Conservation (phyloP, 2,329 filamentous ascomycete species). For the Pseudomassariella vexata region DNA sequence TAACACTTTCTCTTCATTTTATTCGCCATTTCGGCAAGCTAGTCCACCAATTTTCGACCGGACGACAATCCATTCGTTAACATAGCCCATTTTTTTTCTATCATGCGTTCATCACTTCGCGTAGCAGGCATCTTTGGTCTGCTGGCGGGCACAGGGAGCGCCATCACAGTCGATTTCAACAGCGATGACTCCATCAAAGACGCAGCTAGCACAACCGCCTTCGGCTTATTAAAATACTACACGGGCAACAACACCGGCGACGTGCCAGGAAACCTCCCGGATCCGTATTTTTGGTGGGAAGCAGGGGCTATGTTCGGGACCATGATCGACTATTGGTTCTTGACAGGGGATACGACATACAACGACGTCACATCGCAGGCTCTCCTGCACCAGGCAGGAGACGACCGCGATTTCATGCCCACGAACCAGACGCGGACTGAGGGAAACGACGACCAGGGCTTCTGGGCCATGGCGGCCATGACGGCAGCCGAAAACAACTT, state of each 20-base stretch:
- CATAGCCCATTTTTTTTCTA: conserved; percentile 8
- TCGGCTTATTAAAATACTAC: conserved; percentile 26
- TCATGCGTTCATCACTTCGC: conserved; percentile 17
- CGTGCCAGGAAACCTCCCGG: conserved; percentile 9
- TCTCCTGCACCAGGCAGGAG: conserved; percentile 38
- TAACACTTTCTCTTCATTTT: neutral
- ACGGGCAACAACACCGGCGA: conserved; percentile 16
- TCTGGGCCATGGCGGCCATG: conserved; percentile 60
- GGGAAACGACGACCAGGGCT: conserved; percentile 54
- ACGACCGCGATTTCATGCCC: conserved; percentile 39
- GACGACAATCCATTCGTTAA: conserved; percentile 6
- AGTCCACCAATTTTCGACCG: conserved; percentile 2
- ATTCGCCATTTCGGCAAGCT: neutral
- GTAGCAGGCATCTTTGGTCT: conserved; percentile 20
- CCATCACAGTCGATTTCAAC: conserved; percentile 25
- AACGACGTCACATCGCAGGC: conserved; percentile 39
- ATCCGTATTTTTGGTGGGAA: conserved; percentile 12
- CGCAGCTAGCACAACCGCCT: conserved; percentile 24
- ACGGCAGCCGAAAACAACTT: conserved; percentile 57
- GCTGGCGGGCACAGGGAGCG: conserved; percentile 19
- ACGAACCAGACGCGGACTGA: conserved; percentile 30
- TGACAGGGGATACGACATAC: conserved; percentile 43
- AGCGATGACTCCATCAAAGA: conserved; percentile 41
- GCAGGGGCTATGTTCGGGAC: conserved; percentile 10
- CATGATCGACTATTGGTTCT: conserved; percentile 10